phyloP scores from a whole-genome alignment of 1,284 basidiomycete species.

The Laetiporus sulphureus region DNA sequence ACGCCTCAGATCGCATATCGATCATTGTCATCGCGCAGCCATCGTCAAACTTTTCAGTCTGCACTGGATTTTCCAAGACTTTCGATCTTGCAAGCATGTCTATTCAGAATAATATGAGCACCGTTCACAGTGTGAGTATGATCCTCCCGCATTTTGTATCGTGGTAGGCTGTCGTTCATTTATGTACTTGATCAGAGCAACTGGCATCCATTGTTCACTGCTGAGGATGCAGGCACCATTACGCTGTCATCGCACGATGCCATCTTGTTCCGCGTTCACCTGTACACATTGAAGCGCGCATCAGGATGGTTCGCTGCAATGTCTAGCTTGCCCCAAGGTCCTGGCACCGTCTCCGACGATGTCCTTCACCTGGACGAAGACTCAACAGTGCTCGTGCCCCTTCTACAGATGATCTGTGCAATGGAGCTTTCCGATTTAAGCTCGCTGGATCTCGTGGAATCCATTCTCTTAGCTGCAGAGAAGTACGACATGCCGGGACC shows the following conservation, averaged over 20 bases:
- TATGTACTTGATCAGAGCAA: no score
- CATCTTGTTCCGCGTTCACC: constrained; percentile 46
- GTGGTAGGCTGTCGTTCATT: no score
- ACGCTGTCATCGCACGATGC: constrained; percentile 35
- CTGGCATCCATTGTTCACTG: constrained; percentile 36
- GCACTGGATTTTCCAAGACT: no score
- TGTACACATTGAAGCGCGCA: constrained; percentile 44
- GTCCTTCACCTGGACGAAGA: constrained; percentile 46
- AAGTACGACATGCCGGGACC: constrained; percentile 62
- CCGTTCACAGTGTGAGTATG: no score
- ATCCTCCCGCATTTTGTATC: no score
- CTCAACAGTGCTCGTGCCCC: constrained; percentile 37
- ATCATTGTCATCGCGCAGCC: no score
- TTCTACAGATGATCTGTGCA: constrained; percentile 52
- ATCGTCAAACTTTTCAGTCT: no score
- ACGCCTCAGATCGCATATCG: no score
- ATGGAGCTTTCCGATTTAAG: constrained; percentile 38
- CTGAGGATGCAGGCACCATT: constrained; percentile 41
- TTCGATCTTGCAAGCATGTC: no score
- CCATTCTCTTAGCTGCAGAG: constrained; percentile 48
- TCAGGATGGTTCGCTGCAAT: constrained; percentile 50
- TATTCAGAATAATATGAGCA: no score
- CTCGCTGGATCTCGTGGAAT: constrained; percentile 42
- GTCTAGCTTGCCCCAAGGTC: constrained; percentile 42
- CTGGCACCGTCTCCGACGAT: no score